Evolutionary conservation across 371 early-diverging fungal species (phyloP).

Genomic region (Syncephalastrum contaminatum): DNA sequence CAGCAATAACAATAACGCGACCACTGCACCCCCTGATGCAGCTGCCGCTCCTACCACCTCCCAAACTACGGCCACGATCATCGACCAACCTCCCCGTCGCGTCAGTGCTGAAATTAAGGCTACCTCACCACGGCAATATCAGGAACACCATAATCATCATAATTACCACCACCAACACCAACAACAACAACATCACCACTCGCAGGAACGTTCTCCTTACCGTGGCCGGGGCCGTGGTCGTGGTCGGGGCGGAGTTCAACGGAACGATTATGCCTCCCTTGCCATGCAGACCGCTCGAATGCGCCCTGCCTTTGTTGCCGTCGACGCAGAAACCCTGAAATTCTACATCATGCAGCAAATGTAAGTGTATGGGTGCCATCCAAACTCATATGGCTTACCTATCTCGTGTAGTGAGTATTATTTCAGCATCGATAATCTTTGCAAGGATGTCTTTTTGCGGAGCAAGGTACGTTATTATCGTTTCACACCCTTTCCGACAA

Average conservation of each 20-base stretch:
- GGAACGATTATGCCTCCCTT: slow-evolving; percentile 19
- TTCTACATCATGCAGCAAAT: slow-evolving; percentile 60
- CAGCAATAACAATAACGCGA: slow-evolving; percentile 4
- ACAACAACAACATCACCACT: background rate
- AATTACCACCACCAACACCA: no score
- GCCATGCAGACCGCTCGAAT: slow-evolving; percentile 22
- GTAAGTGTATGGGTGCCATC: slow-evolving; percentile 26
- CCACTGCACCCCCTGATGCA: slow-evolving; percentile 7
- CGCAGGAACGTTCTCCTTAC: slow-evolving; percentile 13
- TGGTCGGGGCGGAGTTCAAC: slow-evolving; percentile 27
- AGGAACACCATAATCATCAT: no score
- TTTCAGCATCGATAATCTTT: slow-evolving; percentile 93
- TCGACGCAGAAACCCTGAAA: slow-evolving; percentile 58
- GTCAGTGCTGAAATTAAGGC: slow-evolving; percentile 6
- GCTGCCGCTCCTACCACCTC: slow-evolving; percentile 6
- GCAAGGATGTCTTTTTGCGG: slow-evolving; percentile 92
- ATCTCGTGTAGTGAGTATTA: slow-evolving; percentile 72
- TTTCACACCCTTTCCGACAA: background rate
- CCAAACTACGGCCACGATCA: background rate
- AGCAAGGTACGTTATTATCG: slow-evolving; percentile 42
- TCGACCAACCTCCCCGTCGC: slow-evolving; percentile 6
- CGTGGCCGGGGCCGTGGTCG: slow-evolving; percentile 40
- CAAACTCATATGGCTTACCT: background rate
- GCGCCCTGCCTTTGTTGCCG: slow-evolving; percentile 40
- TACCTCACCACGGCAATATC: background rate